Evolutionary conservation across 2,329 filamentous ascomycete genomes (phyloP), one percentile per base, ranked within the genome.

Genomic region (Fulvia fulva): DNA sequence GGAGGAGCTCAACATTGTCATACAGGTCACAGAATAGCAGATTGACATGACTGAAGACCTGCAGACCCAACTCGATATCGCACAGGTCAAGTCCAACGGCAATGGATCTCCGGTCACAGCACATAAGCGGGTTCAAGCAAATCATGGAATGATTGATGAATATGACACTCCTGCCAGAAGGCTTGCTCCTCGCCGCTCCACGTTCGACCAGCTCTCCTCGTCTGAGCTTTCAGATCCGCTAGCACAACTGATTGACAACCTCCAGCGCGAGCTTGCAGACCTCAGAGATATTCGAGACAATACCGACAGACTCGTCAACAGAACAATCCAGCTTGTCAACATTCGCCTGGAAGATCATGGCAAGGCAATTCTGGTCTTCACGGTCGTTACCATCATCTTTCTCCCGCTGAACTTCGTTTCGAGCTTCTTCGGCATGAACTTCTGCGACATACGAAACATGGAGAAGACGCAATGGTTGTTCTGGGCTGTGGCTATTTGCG

Each of bases 341-440:
- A 77, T 78, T 49, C 71, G 76, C 2, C 69, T 77, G 2, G 76
- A 78, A 66, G 76, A 77, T 55, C 74, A 78, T 52, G 75, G 75
- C 5, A 76, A 76, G 65, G 75, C 75, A 0, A 77, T 77, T 43
- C 59, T 78, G 1, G 73, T 77, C 19, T 78, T 78, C 60, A 77
- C 75, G 5, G 74, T 77, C 32, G 74, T 77, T 30, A 78, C 76
- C 0, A 73, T 77, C 53, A 68, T 78, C 43, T 78, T 78, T 47
- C 69, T 78, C 9, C 75, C 76, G 0, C 64, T 78, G 6, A 77
- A 74, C 9, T 78, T 78, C 63, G 69, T 78, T 11, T 72, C 73
- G 0, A 73, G 69, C 11, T 77, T 77, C 64, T 76, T 77, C 52
- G 76, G 76, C 19, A 77, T 77, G 75, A 77, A 78, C 56, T 71